Evolutionary conservation across 108 stramenopile genomes (phyloP).

Genomic region (Skeletonema potamos): DNA sequence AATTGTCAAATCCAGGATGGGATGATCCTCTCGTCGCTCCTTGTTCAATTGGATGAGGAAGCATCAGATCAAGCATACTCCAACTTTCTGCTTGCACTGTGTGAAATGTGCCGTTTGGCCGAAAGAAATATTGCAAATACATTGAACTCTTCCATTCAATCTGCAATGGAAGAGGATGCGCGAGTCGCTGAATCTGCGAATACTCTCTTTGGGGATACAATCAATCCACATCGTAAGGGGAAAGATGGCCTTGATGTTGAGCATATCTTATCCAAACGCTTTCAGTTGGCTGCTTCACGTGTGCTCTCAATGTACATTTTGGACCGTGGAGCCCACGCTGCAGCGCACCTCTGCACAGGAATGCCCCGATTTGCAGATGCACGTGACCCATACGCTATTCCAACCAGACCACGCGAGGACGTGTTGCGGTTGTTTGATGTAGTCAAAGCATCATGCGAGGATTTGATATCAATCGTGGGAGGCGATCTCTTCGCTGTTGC

Average conservation of each 20-base stretch:
- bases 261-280: conserved; percentile 49
- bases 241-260: conserved; percentile 53
- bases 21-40: conserved; percentile 16
- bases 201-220: conserved; percentile 33
- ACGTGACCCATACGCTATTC: conserved; percentile 48
- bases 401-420: conserved; percentile 51
- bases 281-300: conserved; percentile 72
- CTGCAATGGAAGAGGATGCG: conserved; percentile 51
- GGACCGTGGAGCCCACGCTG: conserved; percentile 63
- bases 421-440: conserved; percentile 56
- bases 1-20: conserved; percentile 18
- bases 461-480: conserved; percentile 75
- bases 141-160: conserved; percentile 74
- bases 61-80: conserved; percentile 36
- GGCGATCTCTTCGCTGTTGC: conserved; percentile 64
- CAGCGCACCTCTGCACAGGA: conserved; percentile 34
- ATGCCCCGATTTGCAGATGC: conserved; percentile 36
- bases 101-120: conserved; percentile 81
- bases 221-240: conserved; percentile 42
- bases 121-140: conserved; percentile 66
- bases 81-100: conserved; percentile 61
- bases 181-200: conserved; percentile 42
- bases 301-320: conserved; percentile 63
- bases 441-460: conserved; percentile 57
- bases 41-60: conserved; percentile 35